Conservation (phyloP, 495 filamentous ascomycete genomes). For the Alectoria sarmentosa region DNA sequence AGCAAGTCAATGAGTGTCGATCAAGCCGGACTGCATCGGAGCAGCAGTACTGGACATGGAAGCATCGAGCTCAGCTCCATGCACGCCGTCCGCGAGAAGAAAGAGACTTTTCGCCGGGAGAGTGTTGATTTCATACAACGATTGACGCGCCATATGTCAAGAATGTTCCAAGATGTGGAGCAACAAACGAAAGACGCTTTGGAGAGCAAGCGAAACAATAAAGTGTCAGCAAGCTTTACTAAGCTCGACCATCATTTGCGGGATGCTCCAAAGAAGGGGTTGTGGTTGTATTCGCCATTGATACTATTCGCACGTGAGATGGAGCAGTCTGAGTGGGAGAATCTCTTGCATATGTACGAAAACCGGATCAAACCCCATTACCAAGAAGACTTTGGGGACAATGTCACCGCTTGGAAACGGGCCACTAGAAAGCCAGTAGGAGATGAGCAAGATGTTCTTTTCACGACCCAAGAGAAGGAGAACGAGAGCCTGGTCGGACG, state of each 20-base stretch:
- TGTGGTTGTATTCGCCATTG: constrained; percentile 82
- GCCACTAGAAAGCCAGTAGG: constrained; percentile 67
- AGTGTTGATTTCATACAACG: constrained; percentile 65
- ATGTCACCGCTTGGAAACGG: constrained; percentile 74
- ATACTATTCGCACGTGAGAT: constrained; percentile 82
- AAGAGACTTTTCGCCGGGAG: constrained; percentile 72
- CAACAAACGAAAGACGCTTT: constrained; percentile 54
- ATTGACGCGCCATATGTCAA: constrained; percentile 70
- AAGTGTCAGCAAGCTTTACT: constrained; percentile 40
- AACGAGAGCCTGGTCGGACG: constrained; percentile 67
- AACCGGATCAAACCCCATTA: constrained; percentile 66
- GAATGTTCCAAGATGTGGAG: constrained; percentile 70
- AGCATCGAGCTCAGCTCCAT: constrained; percentile 83
- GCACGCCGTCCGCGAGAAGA: constrained; percentile 89
- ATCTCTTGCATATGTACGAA: constrained; percentile 71
- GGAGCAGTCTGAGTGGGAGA: constrained; percentile 71
- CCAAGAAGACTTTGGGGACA: constrained; percentile 73
- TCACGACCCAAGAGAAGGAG: constrained; percentile 81
- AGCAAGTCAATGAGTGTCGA: constrained; percentile 35
- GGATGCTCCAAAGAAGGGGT: constrained; percentile 44
- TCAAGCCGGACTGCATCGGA: constrained; percentile 43
- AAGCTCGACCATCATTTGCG: constrained; percentile 47
- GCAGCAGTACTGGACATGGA: constrained; percentile 52
- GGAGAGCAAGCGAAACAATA: constrained; percentile 44
- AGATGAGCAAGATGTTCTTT: constrained; percentile 83